Base-by-base conservation (phyloP, 1,139 yeast species). In the Eremothecium cymbalariae region DNA sequence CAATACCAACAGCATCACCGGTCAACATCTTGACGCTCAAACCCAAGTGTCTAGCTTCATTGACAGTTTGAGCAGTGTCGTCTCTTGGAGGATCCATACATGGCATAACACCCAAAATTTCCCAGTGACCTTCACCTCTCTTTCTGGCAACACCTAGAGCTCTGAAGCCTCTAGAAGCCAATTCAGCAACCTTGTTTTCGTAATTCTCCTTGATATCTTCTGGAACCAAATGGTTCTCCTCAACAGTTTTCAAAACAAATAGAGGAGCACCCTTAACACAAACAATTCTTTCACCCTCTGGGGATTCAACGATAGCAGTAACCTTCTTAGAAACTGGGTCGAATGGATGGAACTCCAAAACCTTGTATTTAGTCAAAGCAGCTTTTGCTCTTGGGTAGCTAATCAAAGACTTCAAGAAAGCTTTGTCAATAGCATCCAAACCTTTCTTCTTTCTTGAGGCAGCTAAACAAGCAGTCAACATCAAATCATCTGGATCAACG, bases 41-140 rank as follows among this genome's bases (percentile, higher is more conserved):
- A 82, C 95, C 95, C 60, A 85, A 77, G 57, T 72, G 67, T 74
- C 84, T 82, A 59, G 95, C 95, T 73, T 85, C 95, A 67, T 74
- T 67, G 65, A 85, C 93, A 66, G 95, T 85, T 63, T 79, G 82
- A 63, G 95, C 95, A 75, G 95, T 85, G 66, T 85, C 95, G 65
- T 84, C 94, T 78, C 95, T 83, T 70, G 95, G 95, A 61, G 95
- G 95, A 68, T 85, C 95, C 90, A 85, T 84, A 76, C 94, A 84
- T 65, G 95, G 94, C 94, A 85, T 84, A 72, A 85, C 88, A 71
- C 95, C 95, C 61, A 85, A 74, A 58, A 85, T 81, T 73, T 85
- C 95, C 95, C 95, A 85, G 79, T 84, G 94, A 64, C 94, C 95
- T 67, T 85, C 95, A 70, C 94, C 95, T 80, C 94, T 81, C 93